Evolutionary conservation across 371 early-diverging fungal species (phyloP).

Genomic region (Haplosporangium sp.): DNA sequence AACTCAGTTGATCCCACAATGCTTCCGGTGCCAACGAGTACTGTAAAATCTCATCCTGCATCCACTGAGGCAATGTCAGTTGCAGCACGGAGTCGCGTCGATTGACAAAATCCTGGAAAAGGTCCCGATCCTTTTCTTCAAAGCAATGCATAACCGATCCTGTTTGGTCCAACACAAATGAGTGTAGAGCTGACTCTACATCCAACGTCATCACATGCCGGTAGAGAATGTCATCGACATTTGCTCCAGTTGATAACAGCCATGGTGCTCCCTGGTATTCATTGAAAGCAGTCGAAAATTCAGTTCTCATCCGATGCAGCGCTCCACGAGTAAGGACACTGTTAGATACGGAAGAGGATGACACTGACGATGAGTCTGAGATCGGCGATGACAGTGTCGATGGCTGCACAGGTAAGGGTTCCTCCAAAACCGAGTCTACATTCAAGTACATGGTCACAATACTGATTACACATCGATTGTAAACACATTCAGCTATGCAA

Average conservation of each 20-base stretch:
- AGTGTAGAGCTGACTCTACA: constrained; percentile 1
- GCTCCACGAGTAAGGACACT: constrained; percentile 1
- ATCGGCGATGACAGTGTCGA: not conserved
- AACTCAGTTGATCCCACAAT: not conserved
- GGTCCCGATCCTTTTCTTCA: not conserved
- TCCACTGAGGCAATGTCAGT: not conserved
- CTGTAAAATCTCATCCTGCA: not conserved
- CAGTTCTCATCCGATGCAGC: not conserved
- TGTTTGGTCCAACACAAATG: constrained; percentile 5
- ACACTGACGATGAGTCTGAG: not conserved
- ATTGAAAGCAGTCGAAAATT: not conserved
- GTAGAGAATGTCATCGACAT: not conserved
- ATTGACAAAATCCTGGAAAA: not conserved
- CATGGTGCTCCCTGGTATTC: constrained; percentile 3
- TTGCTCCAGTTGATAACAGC: constrained; percentile 1
- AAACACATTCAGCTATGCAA: constrained; percentile 5
- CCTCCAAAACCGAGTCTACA: not conserved
- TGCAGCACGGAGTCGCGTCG: not conserved
- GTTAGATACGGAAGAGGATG: not conserved
- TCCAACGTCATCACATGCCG: not conserved
- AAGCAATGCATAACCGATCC: not conserved
- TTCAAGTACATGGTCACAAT: not conserved
- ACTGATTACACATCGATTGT: not conserved
- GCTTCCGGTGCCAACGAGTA: not conserved
- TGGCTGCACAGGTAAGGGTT: not conserved